These are phyloP conservation scores for Podospora sp. DNA, from an alignment of 495 filamentous ascomycete genomes.

Conservation along the genomic window DNA sequence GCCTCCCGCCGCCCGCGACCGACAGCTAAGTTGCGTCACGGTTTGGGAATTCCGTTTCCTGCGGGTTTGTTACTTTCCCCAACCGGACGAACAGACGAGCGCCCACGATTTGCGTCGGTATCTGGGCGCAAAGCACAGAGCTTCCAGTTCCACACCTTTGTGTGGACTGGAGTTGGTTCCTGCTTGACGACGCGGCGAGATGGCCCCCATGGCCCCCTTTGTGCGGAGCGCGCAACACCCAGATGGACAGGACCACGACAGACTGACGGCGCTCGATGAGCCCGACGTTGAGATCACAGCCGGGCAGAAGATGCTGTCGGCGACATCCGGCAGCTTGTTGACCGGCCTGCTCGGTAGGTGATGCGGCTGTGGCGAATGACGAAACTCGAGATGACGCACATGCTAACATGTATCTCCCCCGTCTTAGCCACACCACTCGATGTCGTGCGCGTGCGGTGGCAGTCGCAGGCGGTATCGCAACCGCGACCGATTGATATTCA, in stretches of 20 bases:
- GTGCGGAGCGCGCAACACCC: constrained; percentile 5
- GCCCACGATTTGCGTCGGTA: not conserved
- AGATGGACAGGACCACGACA: constrained; percentile 23
- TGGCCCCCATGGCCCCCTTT: constrained; percentile 17
- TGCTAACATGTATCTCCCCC: constrained; percentile 21
- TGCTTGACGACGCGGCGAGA: constrained; percentile 1
- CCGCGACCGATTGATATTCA: constrained; percentile 41
- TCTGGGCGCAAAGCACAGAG: not conserved
- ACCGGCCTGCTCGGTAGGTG: constrained; percentile 83
- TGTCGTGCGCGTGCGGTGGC: constrained; percentile 91
- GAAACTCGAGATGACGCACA: not conserved
- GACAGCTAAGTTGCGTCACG: not conserved
- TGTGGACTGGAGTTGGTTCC: constrained; percentile 10
- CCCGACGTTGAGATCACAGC: constrained; percentile 65
- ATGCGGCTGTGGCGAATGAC: not conserved
- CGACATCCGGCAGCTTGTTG: constrained; percentile 84
- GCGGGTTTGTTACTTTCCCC: not conserved
- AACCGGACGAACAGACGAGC: not conserved
- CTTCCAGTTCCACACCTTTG: constrained; percentile 13
- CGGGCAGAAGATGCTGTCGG: constrained; percentile 90
- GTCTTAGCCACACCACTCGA: constrained; percentile 87
- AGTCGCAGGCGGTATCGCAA: constrained; percentile 66
- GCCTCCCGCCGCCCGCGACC: not conserved
- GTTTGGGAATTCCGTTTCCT: not conserved
- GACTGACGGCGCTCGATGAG: constrained; percentile 16